Evolutionary conservation across 2,329 filamentous ascomycete species (phyloP).

Genomic region (Ceratocystis destructans): DNA sequence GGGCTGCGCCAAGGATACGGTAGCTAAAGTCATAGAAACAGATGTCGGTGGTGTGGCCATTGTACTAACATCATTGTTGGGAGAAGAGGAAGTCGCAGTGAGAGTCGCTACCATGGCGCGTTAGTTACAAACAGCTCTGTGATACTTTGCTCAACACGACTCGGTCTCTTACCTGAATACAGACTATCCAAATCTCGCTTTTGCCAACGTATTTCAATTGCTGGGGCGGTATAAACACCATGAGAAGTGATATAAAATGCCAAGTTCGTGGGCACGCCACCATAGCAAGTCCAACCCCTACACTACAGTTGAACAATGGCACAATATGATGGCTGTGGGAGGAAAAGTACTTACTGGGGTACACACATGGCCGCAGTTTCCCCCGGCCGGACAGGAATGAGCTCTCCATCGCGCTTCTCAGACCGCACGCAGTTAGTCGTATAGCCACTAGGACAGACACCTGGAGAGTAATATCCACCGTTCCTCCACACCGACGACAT

Average conservation of each 20-base stretch:
- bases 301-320: neutral
- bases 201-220: conserved; percentile 25
- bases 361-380: conserved; percentile 25
- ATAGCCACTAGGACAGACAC: conserved; percentile 25
- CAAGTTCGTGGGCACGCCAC: conserved; percentile 22
- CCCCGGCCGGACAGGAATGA: conserved; percentile 21
- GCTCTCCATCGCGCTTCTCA: conserved; percentile 12
- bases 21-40: neutral
- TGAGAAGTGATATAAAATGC: conserved; percentile 20
- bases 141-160: neutral
- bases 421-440: conserved; percentile 23
- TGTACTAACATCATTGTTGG: neutral
- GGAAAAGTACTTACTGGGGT: conserved; percentile 21
- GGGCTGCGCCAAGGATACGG: neutral
- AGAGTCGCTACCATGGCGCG: neutral
- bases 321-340: neutral
- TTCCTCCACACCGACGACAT: conserved; percentile 22
- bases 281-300: conserved; percentile 17
- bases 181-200: conserved; percentile 19
- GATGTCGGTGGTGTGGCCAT: neutral
- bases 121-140: neutral
- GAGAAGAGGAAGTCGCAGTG: neutral
- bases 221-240: conserved; percentile 24
- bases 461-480: conserved; percentile 25
- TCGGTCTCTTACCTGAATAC: conserved; percentile 5